Percentiles rank a stretch among this genome's conserved stretches.
These are phyloP conservation scores for Phytophthora chlamydospora DNA, from an alignment of 352 stramenopile species.

Conservation along the genomic window DNA sequence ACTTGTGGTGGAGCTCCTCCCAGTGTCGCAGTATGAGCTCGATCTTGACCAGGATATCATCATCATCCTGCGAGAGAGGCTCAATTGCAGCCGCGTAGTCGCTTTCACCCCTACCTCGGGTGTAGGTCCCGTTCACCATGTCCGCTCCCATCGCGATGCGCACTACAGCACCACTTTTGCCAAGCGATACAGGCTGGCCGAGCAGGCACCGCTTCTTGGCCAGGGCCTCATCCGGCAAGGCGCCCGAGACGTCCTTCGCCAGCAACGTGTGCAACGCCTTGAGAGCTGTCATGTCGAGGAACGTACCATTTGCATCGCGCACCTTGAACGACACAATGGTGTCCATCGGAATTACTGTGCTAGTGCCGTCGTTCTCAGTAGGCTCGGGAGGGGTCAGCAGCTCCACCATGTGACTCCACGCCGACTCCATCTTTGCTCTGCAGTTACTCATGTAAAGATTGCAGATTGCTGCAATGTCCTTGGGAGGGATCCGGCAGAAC, in stretches of 20 bases:
- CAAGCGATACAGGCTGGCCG: conserved; percentile 83
- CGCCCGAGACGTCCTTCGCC: conserved; percentile 69
- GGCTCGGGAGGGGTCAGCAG: conserved; percentile 38
- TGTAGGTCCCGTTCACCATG: conserved; percentile 82
- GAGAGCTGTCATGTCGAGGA: conserved; percentile 55
- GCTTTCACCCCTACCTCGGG: conserved; percentile 41
- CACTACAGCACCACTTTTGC: conserved; percentile 72
- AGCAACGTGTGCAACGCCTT: conserved; percentile 75
- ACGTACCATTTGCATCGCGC: conserved; percentile 42
- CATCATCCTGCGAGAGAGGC: conserved; percentile 57
- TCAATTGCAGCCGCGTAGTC: conserved; percentile 40
- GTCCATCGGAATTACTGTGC: conserved; percentile 54
- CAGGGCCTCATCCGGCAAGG: conserved; percentile 47
- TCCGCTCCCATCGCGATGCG: conserved; percentile 88
- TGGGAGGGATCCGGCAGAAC: conserved; percentile 62
- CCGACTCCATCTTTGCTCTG: conserved; percentile 49
- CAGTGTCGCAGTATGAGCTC: conserved; percentile 72
- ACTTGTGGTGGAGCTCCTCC: conserved; percentile 63
- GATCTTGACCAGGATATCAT: conserved; percentile 71
- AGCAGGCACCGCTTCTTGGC: conserved; percentile 73
- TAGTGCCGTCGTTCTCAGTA: conserved; percentile 20
- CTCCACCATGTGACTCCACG: conserved; percentile 55
- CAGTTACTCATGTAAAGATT: conserved; percentile 62
- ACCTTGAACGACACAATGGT: conserved; percentile 87
- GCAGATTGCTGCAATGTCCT: conserved; percentile 54